phyloP scores from a whole-genome alignment of 495 filamentous ascomycete genomes.

The Aspergillus carlsbadensis region DNA sequence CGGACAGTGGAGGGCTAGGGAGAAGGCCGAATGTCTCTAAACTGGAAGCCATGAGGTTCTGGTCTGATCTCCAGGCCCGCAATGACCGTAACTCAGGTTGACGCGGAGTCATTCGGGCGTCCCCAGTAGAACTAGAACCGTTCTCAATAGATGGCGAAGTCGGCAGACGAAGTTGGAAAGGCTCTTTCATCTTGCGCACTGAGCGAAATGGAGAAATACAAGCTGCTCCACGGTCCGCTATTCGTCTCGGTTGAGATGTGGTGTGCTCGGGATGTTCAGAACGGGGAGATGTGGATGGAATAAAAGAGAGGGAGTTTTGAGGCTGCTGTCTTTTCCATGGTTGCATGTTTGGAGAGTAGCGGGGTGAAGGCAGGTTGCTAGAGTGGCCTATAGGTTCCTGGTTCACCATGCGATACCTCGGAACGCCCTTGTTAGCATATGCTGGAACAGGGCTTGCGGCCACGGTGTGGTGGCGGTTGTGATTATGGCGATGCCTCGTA shows the following conservation, averaged over 20 bases:
- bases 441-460: conserved; percentile 17
- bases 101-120: conserved; percentile 16
- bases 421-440: conserved; percentile 17
- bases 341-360: conserved; percentile 25
- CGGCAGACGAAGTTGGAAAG: conserved; percentile 43
- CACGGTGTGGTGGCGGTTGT: conserved; percentile 22
- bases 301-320: conserved; percentile 28
- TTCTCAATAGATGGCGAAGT: conserved; percentile 36
- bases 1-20: conserved; percentile 44
- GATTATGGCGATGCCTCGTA: conserved; percentile 7
- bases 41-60: conserved; percentile 34
- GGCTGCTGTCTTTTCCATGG: conserved; percentile 26
- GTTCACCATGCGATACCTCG: conserved; percentile 16
- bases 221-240: conserved; percentile 26
- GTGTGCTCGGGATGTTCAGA: conserved; percentile 31
- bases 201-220: conserved; percentile 45
- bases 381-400: conserved; percentile 11
- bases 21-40: conserved; percentile 41
- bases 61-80: conserved; percentile 45
- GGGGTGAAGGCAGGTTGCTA: conserved; percentile 16
- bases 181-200: conserved; percentile 48
- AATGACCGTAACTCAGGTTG: conserved; percentile 26
- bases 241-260: conserved; percentile 26
- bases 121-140: conserved; percentile 17
- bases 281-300: conserved; percentile 23